These are phyloP conservation scores for Suhomyces sp. DNA, from an alignment of 805 yeast species.

Conservation along the genomic window DNA sequence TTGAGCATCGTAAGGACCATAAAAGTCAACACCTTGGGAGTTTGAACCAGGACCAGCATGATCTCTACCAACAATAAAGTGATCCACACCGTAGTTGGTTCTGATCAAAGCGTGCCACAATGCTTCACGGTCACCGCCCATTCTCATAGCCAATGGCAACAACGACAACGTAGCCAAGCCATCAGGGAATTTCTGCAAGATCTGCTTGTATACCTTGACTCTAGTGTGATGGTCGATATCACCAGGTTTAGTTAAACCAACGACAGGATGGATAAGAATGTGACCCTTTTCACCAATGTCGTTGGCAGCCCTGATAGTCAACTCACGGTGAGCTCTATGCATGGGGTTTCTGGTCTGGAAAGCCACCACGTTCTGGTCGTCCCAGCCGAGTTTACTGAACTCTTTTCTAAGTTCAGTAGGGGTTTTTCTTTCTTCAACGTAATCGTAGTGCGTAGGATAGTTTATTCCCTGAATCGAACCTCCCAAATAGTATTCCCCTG, in stretches of 20 bases:
- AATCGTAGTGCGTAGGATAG: constrained; percentile 87
- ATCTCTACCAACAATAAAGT: constrained; percentile 96
- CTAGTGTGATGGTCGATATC: constrained; percentile 97
- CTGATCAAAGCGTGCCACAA: constrained; percentile 97
- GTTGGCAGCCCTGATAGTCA: constrained; percentile 95
- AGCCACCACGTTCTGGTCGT: constrained; percentile 72
- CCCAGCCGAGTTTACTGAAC: constrained; percentile 80
- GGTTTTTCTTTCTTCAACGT: constrained; percentile 80
- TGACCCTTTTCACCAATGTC: constrained; percentile 74
- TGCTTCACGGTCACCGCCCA: constrained; percentile 99
- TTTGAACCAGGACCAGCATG: constrained; percentile 94
- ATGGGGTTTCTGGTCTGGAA: constrained; percentile 98
- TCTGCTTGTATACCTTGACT: constrained; percentile 90
- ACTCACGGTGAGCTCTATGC: constrained; percentile 97
- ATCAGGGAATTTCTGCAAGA: constrained; percentile 87
- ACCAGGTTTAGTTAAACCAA: constrained; percentile 95
- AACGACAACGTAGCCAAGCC: constrained; percentile 89
- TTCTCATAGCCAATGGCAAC: constrained; percentile 95
- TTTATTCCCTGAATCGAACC: constrained; percentile 82
- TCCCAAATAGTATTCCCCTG: constrained; percentile 85
- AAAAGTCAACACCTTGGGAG: constrained; percentile 89
- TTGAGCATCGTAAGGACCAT: constrained; percentile 97
- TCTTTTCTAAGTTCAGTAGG: constrained; percentile 89
- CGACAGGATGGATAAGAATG: constrained; percentile 92
- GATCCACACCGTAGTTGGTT: constrained; percentile 94